phyloP scores from a whole-genome alignment of 1,284 basidiomycete species.

The Ganoderma leucocontextum region DNA sequence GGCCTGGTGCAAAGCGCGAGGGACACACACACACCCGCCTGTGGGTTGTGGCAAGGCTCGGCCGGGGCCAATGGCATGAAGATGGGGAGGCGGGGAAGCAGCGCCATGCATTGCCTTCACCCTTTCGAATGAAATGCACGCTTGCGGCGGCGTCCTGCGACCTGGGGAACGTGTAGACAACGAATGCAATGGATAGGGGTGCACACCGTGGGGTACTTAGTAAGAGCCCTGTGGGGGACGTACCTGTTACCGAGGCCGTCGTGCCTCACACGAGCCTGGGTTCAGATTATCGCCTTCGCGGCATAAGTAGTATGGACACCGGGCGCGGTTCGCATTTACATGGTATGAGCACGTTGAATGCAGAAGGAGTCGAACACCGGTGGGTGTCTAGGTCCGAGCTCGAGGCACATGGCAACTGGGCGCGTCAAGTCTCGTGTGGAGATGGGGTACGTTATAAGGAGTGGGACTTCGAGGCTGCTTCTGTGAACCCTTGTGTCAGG shows the following conservation, averaged over 20 bases:
- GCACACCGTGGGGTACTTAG: neutral
- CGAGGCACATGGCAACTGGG: neutral
- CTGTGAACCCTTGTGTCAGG: neutral
- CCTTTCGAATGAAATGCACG: neutral
- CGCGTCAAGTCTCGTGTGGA: neutral
- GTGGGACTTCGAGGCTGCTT: neutral
- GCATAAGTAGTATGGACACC: neutral
- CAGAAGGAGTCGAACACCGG: neutral
- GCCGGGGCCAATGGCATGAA: neutral
- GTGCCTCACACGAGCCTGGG: neutral
- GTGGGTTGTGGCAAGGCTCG: neutral
- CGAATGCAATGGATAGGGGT: neutral
- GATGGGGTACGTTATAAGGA: neutral
- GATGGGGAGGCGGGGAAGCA: neutral
- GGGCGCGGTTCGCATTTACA: neutral
- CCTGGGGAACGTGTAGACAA: neutral
- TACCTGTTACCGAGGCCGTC: neutral
- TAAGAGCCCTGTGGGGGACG: neutral
- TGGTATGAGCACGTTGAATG: neutral
- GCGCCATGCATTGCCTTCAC: neutral
- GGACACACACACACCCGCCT: neutral
- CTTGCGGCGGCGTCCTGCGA: neutral
- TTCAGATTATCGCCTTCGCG: neutral
- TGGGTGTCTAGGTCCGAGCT: neutral
- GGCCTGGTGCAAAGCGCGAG: neutral